A percentile compares a stretch with the other conserved stretches of the same genome.
Evolutionary conservation across 2,329 filamentous ascomycete genomes (phyloP).

Genomic region (Colletotrichum sp.): DNA sequence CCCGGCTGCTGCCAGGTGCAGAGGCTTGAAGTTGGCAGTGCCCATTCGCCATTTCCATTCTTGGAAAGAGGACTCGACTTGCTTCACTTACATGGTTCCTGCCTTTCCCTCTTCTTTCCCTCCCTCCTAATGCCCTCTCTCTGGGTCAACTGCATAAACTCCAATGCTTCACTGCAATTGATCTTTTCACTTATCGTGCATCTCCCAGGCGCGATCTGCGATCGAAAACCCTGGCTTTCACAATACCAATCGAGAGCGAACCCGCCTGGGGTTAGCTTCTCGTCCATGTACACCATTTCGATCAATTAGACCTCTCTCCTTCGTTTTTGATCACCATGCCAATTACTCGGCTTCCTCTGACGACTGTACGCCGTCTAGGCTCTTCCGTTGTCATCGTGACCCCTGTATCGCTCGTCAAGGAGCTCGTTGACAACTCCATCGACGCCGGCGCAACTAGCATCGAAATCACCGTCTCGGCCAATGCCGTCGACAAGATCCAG

Average conservation of each 20-base stretch:
- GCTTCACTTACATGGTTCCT: background rate
- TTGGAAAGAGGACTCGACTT: background rate
- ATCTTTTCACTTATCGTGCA: background rate
- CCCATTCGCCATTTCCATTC: background rate
- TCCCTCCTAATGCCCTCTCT: background rate
- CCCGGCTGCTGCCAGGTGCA: background rate
- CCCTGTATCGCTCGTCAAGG: slow-evolving; percentile 71
- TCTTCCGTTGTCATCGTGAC: slow-evolving; percentile 66
- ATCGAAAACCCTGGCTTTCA: background rate
- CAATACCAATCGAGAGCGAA: background rate
- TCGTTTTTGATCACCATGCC: slow-evolving; percentile 42
- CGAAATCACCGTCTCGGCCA: slow-evolving; percentile 66
- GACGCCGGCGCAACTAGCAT: slow-evolving; percentile 73
- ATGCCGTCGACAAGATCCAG: slow-evolving; percentile 73
- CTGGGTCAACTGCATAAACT: background rate
- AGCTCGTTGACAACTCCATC: slow-evolving; percentile 78
- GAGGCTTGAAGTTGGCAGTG: background rate
- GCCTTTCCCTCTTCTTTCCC: background rate
- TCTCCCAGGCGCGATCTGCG: background rate
- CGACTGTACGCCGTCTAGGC: slow-evolving; percentile 61
- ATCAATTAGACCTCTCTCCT: background rate
- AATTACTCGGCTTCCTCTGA: slow-evolving; percentile 54
- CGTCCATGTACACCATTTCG: background rate
- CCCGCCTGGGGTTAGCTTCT: background rate
- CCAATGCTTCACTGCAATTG: background rate